A percentile compares a stretch with the other conserved stretches of the same genome.
phyloP scores from a whole-genome alignment of 352 stramenopile species.

The Elongisporangium anandrum region DNA sequence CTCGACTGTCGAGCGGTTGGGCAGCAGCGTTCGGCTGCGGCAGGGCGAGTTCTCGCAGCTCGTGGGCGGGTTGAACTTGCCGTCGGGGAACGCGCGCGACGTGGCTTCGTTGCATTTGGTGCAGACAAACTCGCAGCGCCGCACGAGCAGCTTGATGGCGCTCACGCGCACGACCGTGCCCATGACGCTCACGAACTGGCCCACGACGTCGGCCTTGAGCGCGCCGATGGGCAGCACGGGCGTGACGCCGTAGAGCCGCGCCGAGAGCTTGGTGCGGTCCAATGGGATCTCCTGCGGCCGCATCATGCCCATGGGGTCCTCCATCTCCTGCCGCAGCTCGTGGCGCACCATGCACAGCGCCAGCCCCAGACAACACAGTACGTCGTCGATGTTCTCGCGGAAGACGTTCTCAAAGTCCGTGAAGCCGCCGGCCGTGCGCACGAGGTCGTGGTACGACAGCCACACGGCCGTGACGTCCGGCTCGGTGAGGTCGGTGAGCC shows the following conservation, averaged over 20 bases:
- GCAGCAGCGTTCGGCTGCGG: constrained; percentile 58
- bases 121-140: constrained; percentile 85
- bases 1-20: constrained; percentile 79
- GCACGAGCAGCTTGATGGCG: constrained; percentile 82
- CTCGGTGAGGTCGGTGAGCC: constrained; percentile 38
- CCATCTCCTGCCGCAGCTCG: constrained; percentile 46
- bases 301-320: constrained; percentile 21
- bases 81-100: constrained; percentile 65
- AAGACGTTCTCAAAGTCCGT: constrained; percentile 49
- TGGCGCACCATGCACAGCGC: constrained; percentile 60
- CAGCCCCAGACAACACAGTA: constrained; percentile 60
- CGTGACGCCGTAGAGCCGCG: constrained; percentile 64
- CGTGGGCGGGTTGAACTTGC: constrained; percentile 70
- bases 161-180: constrained; percentile 81
- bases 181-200: constrained; percentile 71
- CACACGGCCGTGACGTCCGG: constrained; percentile 41
- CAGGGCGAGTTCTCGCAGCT: constrained; percentile 63
- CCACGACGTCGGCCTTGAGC: constrained; percentile 73
- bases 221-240: constrained; percentile 58
- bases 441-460: constrained; percentile 48
- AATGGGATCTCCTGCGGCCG: constrained; percentile 34
- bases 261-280: constrained; percentile 49
- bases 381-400: constrained; percentile 52
- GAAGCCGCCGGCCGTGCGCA: constrained; percentile 30
- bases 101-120: constrained; percentile 75